Conservation (phyloP, 306 rosid genomes). For the Dicorynia guianensis region DNA sequence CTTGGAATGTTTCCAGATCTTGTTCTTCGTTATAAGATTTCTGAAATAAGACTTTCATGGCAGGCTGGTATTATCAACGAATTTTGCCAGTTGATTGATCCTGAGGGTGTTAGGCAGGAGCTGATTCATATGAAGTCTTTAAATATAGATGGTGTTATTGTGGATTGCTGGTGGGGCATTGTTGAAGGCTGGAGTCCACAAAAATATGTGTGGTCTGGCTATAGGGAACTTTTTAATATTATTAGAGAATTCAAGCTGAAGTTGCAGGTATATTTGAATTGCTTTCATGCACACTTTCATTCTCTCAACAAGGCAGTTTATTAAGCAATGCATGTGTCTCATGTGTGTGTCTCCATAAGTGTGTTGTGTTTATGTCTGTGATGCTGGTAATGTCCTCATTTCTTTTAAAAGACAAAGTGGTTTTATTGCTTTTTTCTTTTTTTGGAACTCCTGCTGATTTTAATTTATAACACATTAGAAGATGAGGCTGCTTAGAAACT, state of each 20-base stretch:
- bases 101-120: conserved; percentile 81
- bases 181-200: conserved; percentile 91
- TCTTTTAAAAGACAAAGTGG: conserved; percentile 20
- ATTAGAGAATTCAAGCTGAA: conserved; percentile 81
- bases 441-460: conserved; percentile 19
- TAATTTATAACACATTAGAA: background rate
- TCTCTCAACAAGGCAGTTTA: conserved; percentile 4
- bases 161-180: conserved; percentile 99
- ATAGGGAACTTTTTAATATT: conserved; percentile 82
- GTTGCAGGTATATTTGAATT: conserved; percentile 70
- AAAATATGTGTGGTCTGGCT: conserved; percentile 94
- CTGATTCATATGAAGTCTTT: conserved; percentile 76
- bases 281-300: conserved; percentile 25
- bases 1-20: conserved; percentile 29
- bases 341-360: background rate
- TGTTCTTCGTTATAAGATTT: conserved; percentile 22
- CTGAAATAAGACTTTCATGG: conserved; percentile 47
- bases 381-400: conserved; percentile 19
- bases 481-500: conserved; percentile 15
- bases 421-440: conserved; percentile 14
- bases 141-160: conserved; percentile 79
- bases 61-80: conserved; percentile 83
- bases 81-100: conserved; percentile 89
- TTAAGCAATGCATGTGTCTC: conserved; percentile 10
- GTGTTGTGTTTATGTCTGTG: conserved; percentile 20